Percentiles rank a stretch among this genome's conserved stretches.
Conservation (phyloP, 148 eudicot genomes). For the Fallopia convolvulus region DNA sequence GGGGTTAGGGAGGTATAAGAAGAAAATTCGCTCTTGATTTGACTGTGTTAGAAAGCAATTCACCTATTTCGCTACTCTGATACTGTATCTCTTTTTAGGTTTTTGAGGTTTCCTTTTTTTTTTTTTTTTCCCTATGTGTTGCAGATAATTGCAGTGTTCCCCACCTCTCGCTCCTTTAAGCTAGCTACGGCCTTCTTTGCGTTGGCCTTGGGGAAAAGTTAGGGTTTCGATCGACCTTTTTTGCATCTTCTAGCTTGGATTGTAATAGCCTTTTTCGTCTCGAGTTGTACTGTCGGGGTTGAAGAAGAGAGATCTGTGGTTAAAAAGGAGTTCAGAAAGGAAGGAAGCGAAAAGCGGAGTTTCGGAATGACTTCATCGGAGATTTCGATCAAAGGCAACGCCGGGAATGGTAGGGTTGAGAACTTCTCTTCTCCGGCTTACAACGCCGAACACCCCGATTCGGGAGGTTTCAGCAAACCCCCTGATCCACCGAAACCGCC, state of each 20-base stretch:
- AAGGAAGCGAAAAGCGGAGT: not conserved
- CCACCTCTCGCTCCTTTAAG: not conserved
- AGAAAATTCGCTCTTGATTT: not conserved
- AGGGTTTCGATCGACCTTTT: slow-evolving; percentile 4
- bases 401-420: slow-evolving; percentile 16
- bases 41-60: slow-evolving; percentile 2
- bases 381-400: slow-evolving; percentile 25
- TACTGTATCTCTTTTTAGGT: not conserved
- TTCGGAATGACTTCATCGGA: slow-evolving; percentile 51
- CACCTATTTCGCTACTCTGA: not conserved
- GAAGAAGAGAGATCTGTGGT: slow-evolving; percentile 57
- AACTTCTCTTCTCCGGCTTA: slow-evolving; percentile 16
- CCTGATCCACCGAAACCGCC: slow-evolving; percentile 8
- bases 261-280: not conserved
- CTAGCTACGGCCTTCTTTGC: not conserved
- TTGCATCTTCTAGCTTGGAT: not conserved
- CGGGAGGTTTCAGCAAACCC: slow-evolving; percentile 12
- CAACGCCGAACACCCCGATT: slow-evolving; percentile 13
- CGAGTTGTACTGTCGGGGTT: not conserved
- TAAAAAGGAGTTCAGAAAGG: not conserved
- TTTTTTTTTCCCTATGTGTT: not conserved
- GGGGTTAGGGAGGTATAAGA: not conserved
- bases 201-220: not conserved
- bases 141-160: slow-evolving; percentile 7
- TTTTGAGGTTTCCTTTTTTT: not conserved